A percentile compares a stretch with the other conserved stretches of the same genome.
Evolutionary conservation across 352 stramenopile genomes (phyloP).

Genomic region (Globisporangium mamillatum): DNA sequence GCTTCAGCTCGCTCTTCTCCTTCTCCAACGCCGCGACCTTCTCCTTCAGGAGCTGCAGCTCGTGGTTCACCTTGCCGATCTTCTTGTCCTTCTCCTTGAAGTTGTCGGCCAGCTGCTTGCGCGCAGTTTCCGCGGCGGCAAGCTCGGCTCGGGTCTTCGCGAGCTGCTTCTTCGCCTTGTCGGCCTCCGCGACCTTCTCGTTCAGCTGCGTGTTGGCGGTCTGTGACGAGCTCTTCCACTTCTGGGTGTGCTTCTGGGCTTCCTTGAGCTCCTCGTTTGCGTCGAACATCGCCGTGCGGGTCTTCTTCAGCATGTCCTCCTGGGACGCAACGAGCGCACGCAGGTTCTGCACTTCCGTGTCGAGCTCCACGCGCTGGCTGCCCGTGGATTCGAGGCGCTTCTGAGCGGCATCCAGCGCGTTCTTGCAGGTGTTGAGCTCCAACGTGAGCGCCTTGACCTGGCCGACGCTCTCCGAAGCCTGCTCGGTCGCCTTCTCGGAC

Average conservation of each 20-base stretch:
- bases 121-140: constrained; percentile 35
- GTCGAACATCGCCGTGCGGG: constrained; percentile 56
- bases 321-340: constrained; percentile 38
- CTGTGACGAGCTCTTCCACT: constrained; percentile 74
- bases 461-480: constrained; percentile 24
- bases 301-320: constrained; percentile 73
- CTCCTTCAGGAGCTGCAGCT: constrained; percentile 48
- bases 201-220: constrained; percentile 54
- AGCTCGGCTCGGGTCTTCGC: constrained; percentile 48
- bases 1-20: constrained; percentile 20
- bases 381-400: constrained; percentile 33
- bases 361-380: constrained; percentile 25
- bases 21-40: constrained; percentile 29
- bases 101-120: constrained; percentile 47
- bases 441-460: constrained; percentile 36
- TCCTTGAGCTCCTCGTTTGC: constrained; percentile 79
- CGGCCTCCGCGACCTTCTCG: constrained; percentile 65
- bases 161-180: constrained; percentile 66
- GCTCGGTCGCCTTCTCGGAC: constrained; percentile 31
- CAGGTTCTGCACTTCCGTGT: constrained; percentile 42
- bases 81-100: constrained; percentile 74
- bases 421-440: constrained; percentile 33
- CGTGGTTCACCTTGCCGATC: constrained; percentile 52
- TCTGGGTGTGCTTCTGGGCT: constrained; percentile 52
- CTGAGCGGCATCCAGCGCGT: constrained; percentile 31